Conservation (phyloP, 2,329 filamentous ascomycete genomes). For the Diaporthe sp. region DNA sequence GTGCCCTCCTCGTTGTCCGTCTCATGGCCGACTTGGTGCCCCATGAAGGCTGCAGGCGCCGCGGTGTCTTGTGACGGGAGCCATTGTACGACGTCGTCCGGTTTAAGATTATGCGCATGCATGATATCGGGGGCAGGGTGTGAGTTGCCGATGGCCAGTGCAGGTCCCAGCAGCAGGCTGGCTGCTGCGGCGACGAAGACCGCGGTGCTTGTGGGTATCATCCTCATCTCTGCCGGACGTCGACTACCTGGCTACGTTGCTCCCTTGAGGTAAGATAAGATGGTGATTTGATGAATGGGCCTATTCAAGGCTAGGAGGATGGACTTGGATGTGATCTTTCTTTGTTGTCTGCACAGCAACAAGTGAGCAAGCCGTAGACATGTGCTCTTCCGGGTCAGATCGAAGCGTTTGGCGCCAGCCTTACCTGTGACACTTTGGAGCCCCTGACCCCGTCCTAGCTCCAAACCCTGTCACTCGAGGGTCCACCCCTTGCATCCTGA, state of each 20-base stretch:
- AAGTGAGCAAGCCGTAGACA: background rate
- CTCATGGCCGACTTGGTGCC: background rate
- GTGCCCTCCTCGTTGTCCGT: background rate
- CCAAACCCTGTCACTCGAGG: background rate
- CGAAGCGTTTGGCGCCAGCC: slow-evolving; percentile 7
- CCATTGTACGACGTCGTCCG: background rate
- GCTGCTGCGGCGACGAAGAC: background rate
- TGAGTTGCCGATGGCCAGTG: background rate
- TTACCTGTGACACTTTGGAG: slow-evolving; percentile 20
- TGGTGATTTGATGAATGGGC: background rate
- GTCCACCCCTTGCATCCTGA: background rate
- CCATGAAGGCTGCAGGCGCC: background rate
- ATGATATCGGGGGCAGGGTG: background rate
- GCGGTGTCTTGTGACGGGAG: background rate
- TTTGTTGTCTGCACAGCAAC: background rate
- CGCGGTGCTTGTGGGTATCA: slow-evolving; percentile 7
- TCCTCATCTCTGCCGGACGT: background rate
- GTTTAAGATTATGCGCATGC: background rate
- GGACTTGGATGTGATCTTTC: background rate
- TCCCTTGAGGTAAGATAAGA: background rate
- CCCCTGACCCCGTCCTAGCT: slow-evolving; percentile 16
- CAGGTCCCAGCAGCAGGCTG: slow-evolving; percentile 31
- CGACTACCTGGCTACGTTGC: background rate
- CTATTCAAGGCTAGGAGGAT: too few relatives aligned
- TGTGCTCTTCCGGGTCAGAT: background rate